Conservation (phyloP, 2,329 filamentous ascomycete species). For the Ophiostoma quercus region DNA sequence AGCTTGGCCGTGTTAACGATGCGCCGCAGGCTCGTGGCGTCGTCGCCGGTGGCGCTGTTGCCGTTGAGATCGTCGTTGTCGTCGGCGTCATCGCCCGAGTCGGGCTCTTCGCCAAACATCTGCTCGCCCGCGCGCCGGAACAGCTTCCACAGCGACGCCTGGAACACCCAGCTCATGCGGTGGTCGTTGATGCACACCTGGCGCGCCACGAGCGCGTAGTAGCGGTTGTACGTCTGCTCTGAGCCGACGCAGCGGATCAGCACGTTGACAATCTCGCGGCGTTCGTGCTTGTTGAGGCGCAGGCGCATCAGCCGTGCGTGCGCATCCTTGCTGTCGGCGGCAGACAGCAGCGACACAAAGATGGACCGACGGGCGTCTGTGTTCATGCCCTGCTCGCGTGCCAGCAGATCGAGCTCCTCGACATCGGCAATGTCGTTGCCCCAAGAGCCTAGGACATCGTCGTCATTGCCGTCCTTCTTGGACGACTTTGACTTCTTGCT, state of each 20-base stretch:
- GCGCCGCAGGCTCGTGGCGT: constrained; percentile 46
- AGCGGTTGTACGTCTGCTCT: constrained; percentile 83
- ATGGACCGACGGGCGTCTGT: constrained; percentile 84
- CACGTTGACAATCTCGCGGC: constrained; percentile 80
- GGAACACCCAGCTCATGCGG: constrained; percentile 75
- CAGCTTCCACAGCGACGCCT: constrained; percentile 79
- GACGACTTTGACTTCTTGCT: constrained; percentile 9
- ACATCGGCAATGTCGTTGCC: constrained; percentile 62
- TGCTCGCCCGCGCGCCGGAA: constrained; percentile 82
- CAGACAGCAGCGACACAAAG: constrained; percentile 84
- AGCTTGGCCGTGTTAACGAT: constrained; percentile 51
- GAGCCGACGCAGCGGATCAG: constrained; percentile 80
- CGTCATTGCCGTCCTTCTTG: constrained; percentile 33
- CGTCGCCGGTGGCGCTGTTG: constrained; percentile 28
- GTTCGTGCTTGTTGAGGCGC: constrained; percentile 76
- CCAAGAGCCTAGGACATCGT: constrained; percentile 34
- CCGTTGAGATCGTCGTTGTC: constrained; percentile 35
- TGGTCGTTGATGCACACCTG: constrained; percentile 66
- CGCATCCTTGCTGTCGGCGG: constrained; percentile 77
- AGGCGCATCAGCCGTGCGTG: constrained; percentile 74
- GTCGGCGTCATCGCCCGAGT: constrained; percentile 51
- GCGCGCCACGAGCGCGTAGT: constrained; percentile 80
- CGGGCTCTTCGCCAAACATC: constrained; percentile 60
- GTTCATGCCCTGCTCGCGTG: constrained; percentile 76
- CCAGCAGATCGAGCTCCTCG: constrained; percentile 51